A percentile compares a stretch with the other conserved stretches of the same genome.
These are phyloP conservation scores for Lactarius quietus DNA, from an alignment of 768 basidiomycete species.

Conservation along the genomic window DNA sequence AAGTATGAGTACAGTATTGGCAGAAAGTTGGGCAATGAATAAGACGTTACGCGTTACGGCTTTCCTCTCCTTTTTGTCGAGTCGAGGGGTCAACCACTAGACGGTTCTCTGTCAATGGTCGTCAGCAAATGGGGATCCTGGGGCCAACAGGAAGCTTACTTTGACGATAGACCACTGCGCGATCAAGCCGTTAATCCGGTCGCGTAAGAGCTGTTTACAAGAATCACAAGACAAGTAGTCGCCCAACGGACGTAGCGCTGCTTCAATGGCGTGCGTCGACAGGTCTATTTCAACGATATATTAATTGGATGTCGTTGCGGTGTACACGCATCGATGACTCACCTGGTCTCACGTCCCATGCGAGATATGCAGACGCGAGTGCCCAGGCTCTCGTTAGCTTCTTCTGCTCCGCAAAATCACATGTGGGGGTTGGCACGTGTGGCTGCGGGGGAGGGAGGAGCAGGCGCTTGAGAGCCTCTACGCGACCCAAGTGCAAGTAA, in stretches of 20 bases:
- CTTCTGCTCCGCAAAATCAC: conserved; percentile 76
- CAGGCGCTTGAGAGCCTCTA: conserved; percentile 77
- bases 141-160: conserved; percentile 37
- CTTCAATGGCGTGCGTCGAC: conserved; percentile 69
- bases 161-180: conserved; percentile 80
- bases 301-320: background rate
- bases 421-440: conserved; percentile 63
- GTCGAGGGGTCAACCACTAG: background rate
- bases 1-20: conserved; percentile 5
- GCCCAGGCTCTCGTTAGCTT: conserved; percentile 79
- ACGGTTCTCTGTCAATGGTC: conserved; percentile 16
- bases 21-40: background rate
- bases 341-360: conserved; percentile 84
- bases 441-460: conserved; percentile 71
- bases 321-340: conserved; percentile 25
- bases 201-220: conserved; percentile 59
- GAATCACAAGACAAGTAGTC: conserved; percentile 67
- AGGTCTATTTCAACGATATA: conserved; percentile 46
- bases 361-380: conserved; percentile 74
- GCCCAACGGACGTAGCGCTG: conserved; percentile 62
- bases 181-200: conserved; percentile 64
- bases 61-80: background rate
- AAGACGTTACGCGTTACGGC: background rate
- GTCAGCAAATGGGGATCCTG: background rate
- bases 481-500: conserved; percentile 78